A percentile compares a stretch with the other conserved stretches of the same genome.
Conservation (phyloP, 2,329 filamentous ascomycete species). For the Fusarium austroafricanum region DNA sequence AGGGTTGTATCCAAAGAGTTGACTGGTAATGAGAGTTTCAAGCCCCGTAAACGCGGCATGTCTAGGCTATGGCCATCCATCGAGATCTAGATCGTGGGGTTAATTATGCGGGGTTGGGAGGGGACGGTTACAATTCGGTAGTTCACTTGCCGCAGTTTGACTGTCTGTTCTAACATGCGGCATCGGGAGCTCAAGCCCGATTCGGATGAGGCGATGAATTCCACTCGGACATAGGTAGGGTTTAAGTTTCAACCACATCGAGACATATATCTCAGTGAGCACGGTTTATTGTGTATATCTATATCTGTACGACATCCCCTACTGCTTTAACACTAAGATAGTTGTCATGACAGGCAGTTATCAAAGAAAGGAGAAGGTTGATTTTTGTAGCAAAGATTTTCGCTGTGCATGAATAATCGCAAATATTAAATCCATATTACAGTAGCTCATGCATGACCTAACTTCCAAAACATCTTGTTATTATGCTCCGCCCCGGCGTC, state of each 20-base stretch:
- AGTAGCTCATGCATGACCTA: background rate
- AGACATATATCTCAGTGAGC: too few species aligned
- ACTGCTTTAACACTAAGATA: background rate
- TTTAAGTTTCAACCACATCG: background rate
- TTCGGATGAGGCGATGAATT: accelerated
- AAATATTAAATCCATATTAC: accelerated
- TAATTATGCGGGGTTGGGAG: background rate
- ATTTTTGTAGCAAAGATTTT: too few species aligned
- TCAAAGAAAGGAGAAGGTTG: background rate
- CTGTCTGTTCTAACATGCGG: background rate
- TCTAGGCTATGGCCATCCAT: background rate
- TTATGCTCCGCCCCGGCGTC: slow-evolving; percentile 10
- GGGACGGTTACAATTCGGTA: too few species aligned
- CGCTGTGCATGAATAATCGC: too few species aligned
- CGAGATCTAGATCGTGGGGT: background rate
- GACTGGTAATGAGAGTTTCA: accelerated
- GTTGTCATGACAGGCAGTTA: background rate
- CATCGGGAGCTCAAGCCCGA: background rate
- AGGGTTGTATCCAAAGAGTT: background rate
- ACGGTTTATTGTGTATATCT: too few species aligned
- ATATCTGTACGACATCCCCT: too few species aligned
- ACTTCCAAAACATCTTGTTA: slow-evolving; percentile 9
- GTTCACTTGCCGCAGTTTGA: background rate
- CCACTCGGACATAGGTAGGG: accelerated
- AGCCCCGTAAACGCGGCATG: accelerated